Percentiles rank a stretch among this genome's conserved stretches.
phyloP scores from a whole-genome alignment of 441 rosid species.

The Pelargonium fulgidum region DNA sequence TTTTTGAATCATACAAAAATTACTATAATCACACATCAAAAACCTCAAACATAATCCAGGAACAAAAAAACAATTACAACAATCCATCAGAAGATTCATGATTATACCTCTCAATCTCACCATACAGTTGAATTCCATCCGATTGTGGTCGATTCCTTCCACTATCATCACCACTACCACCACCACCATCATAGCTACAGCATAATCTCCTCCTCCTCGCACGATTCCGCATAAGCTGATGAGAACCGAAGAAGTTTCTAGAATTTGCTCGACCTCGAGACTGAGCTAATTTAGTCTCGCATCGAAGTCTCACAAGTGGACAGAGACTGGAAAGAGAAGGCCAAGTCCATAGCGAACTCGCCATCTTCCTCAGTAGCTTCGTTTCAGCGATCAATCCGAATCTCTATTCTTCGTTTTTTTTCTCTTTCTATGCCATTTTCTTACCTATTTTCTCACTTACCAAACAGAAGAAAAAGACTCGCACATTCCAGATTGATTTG shows the following conservation, averaged over 20 bases:
- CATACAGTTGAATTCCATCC: slow-evolving; percentile 54
- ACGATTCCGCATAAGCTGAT: neutral
- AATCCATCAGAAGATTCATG: neutral
- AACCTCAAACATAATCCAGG: too few relatives aligned
- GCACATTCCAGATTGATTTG: too few relatives aligned
- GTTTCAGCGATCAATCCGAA: too few relatives aligned
- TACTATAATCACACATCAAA: too few relatives aligned
- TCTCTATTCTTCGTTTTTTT: too few relatives aligned
- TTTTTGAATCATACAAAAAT: too few relatives aligned
- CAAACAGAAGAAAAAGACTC: too few relatives aligned
- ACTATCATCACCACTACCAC: slow-evolving; percentile 21
- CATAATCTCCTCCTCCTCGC: slow-evolving; percentile 18
- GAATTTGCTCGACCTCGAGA: neutral
- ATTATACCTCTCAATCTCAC: slow-evolving; percentile 76
- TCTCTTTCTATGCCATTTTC: too few relatives aligned
- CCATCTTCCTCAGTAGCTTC: slow-evolving; percentile 20
- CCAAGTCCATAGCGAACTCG: slow-evolving; percentile 23
- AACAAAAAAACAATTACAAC: too few relatives aligned
- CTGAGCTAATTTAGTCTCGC: slow-evolving; percentile 5
- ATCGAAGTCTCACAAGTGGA: slow-evolving; percentile 7
- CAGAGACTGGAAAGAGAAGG: slow-evolving; percentile 13
- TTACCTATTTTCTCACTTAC: too few relatives aligned
- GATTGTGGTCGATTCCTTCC: slow-evolving; percentile 37
- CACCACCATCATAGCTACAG: slow-evolving; percentile 28
- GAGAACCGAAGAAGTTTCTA: neutral